Percentiles rank a stretch among this genome's conserved stretches.
phyloP scores from a whole-genome alignment of 768 basidiomycete genomes.

The Leccinum arenicola region DNA sequence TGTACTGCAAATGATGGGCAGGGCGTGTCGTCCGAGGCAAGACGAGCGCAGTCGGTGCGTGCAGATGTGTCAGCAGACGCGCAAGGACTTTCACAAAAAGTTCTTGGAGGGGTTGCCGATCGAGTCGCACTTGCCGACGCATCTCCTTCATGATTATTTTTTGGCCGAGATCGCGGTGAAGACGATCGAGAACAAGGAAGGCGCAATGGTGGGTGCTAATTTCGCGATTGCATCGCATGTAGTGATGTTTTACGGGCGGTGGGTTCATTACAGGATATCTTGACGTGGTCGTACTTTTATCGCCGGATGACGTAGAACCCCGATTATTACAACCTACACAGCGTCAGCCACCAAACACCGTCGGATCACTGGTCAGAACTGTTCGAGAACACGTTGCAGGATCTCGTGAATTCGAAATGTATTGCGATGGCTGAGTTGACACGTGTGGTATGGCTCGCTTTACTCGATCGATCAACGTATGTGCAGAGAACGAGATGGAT shows the following conservation, averaged over 20 bases:
- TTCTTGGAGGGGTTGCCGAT: conserved; percentile 98
- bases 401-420: conserved; percentile 93
- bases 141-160: conserved; percentile 94
- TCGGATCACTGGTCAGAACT: conserved; percentile 95
- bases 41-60: conserved; percentile 93
- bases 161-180: conserved; percentile 97
- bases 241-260: background rate
- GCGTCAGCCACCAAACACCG: conserved; percentile 92
- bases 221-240: background rate
- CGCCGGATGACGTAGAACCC: conserved; percentile 97
- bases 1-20: conserved; percentile 98
- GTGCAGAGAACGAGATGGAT: conserved; percentile 86
- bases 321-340: conserved; percentile 91
- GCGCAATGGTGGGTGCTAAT: conserved; percentile 68
- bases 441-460: background rate
- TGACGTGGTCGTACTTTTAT: conserved; percentile 99
- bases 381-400: conserved; percentile 89
- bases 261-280: conserved; percentile 63
- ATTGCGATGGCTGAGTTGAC: conserved; percentile 71
- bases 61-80: conserved; percentile 94
- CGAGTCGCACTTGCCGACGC: conserved; percentile 89
- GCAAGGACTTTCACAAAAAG: conserved; percentile 99
- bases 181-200: conserved; percentile 99
- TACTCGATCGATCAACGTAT: background rate
- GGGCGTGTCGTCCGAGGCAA: conserved; percentile 87